These are phyloP conservation scores for Phialemoniopsis sp. DNA, from an alignment of 2,329 filamentous ascomycete genomes.

Conservation along the genomic window DNA sequence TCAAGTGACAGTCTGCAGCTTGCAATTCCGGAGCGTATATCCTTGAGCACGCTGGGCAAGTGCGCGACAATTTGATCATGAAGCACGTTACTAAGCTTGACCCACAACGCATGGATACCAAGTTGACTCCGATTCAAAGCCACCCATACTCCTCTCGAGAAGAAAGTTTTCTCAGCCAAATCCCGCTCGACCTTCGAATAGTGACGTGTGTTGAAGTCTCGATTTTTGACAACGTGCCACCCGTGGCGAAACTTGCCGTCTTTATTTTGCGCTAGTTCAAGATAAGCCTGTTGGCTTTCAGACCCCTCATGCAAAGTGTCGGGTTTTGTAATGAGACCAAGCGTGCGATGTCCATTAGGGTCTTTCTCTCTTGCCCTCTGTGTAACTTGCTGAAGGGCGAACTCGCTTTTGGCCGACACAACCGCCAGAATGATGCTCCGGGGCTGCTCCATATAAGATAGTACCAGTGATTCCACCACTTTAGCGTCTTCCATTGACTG, in stretches of 20 bases:
- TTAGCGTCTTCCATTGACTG: conserved; percentile 39
- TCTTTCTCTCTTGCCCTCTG: conserved; percentile 36
- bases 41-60: conserved; percentile 37
- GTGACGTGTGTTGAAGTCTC: conserved; percentile 29
- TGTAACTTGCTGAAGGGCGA: conserved; percentile 54
- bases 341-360: conserved; percentile 31
- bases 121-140: conserved; percentile 25
- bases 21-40: too few relatives aligned
- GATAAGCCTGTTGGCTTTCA: conserved; percentile 30
- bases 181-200: conserved; percentile 28
- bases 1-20: too few relatives aligned
- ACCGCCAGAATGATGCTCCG: conserved; percentile 59
- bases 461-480: conserved; percentile 41
- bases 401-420: conserved; percentile 51
- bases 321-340: conserved; percentile 57
- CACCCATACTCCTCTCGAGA: conserved; percentile 34
- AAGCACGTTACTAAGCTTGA: conserved; percentile 46
- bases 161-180: conserved; percentile 34
- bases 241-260: conserved; percentile 41
- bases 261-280: conserved; percentile 37
- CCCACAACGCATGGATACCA: conserved; percentile 43
- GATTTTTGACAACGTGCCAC: conserved; percentile 49
- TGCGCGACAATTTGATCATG: conserved; percentile 38
- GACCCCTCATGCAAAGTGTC: conserved; percentile 33
- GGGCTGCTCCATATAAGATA: conserved; percentile 49